Evolutionary conservation across 1,284 basidiomycete species (phyloP), one percentile per base, ranked within the genome.

Genomic region (Irpex sp.): DNA sequence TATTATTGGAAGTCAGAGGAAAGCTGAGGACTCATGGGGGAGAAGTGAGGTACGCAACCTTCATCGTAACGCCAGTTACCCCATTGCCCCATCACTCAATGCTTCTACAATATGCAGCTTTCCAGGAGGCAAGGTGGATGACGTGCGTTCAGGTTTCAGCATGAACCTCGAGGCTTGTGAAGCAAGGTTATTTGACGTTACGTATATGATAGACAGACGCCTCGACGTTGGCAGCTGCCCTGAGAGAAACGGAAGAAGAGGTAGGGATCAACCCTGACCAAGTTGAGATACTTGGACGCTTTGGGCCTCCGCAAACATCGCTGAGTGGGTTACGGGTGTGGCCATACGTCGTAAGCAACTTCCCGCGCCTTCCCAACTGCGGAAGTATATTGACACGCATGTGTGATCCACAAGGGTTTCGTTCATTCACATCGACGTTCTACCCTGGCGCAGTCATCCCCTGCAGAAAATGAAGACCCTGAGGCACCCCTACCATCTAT

Each of bases 191-290:
- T 9, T n/a, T 44, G 8, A 37, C 8, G 8, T 48, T 21, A 44
- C 13, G 44, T 26, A 31, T 47, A 56, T 47, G 21, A 40, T 69
- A 88, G 89, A 81, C 76, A 62, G 88, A 91, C 69, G 63, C 70
- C 34, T 84, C 84, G 2, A 78, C 85, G 49, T 68, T 85, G 17
- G 77, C 80, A 40, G 79, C 86, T 3, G 91, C 90, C 9, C 72
- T 92, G 37, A 79, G 91, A 61, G 91, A 93, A 75, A 88, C 89
- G 0, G 76, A 82, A 36, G 92, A 93, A 73, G 91, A 93, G 72
- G 74, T 92, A 38, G 89, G 88, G 6, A 80, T 93, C 58, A 68
- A 72, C 34, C 80, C 84, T 5, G 70, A 74, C 31, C 82, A 84
- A 66, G 77, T 93, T 19, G 85, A 92, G 62, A 76, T 91, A 51